Conservation (phyloP, 1,139 yeast genomes). For the Blastobotrys serpentis region DNA sequence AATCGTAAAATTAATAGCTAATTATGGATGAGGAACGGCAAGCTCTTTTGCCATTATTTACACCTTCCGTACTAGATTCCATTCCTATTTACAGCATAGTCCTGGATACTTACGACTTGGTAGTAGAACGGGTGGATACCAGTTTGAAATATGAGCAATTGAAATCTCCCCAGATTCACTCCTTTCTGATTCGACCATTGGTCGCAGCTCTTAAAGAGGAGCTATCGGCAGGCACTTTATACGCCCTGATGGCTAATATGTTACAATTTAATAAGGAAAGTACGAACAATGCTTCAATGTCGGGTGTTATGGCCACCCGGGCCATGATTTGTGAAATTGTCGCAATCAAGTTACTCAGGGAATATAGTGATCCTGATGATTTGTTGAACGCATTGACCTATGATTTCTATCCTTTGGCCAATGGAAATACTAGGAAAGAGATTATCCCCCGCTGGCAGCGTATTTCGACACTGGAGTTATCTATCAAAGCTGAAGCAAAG, state of each 20-base stretch:
- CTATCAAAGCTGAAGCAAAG: constrained; percentile 55
- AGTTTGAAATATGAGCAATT: constrained; percentile 55
- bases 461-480: constrained; percentile 55
- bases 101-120: constrained; percentile 34
- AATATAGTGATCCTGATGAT: constrained; percentile 45
- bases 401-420: constrained; percentile 43
- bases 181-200: constrained; percentile 53
- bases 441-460: constrained; percentile 47
- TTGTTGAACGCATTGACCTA: constrained; percentile 44
- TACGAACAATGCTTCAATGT: constrained; percentile 48
- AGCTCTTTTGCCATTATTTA: constrained; percentile 30
- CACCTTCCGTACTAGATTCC: constrained; percentile 35
- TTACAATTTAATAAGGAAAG: constrained; percentile 50
- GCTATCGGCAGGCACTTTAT: constrained; percentile 37
- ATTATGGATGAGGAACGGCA: constrained; percentile 19
- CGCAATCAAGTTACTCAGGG: constrained; percentile 53
- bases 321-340: constrained; percentile 56
- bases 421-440: constrained; percentile 28
- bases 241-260: constrained; percentile 40
- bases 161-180: constrained; percentile 53
- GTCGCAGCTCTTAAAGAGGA: constrained; percentile 34
- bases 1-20: background rate
- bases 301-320: constrained; percentile 52
- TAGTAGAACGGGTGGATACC: constrained; percentile 44
- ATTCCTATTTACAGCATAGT: constrained; percentile 37